Base-by-base conservation (phyloP, 208 protist species). In the Trypanosoma rangeli region DNA sequence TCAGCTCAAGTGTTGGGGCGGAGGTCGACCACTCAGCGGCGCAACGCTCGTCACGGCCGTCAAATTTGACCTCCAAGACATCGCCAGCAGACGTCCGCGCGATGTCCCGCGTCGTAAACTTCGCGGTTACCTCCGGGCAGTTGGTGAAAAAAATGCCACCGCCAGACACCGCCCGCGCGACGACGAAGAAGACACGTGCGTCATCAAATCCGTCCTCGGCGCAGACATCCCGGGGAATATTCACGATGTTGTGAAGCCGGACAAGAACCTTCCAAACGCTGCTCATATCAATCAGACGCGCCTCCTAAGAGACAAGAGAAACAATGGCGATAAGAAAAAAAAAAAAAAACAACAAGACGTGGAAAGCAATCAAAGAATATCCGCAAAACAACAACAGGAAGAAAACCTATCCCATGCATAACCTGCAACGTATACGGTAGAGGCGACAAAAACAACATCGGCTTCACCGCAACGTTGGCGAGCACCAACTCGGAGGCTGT, bases 171-270 rank as follows among this genome's bases (percentile, higher is more conserved):
- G 68, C 68, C 37, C 79, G 73, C 16, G 66, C 82, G 69, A 87
- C 80, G 42, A 93, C 82, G 22, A 75, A 72, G 70, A 93, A 93
- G 13, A 74, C 74, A 44, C 80, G 79, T 29, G 56, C 35, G 20
- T 67, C 82, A 65, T 72, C 50, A 26, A 15, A 64, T 49, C 13
- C 53, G 31, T n/a, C 15, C n/a, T 76, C 65, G 49, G 35, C 33
- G 56, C 77, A 79, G 13, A 77, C 81, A 16, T 70, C 28, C 15
- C 76, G 64, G 3, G 87, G 87, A 48, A 94, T 89, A 58, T 90
- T 90, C 37, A 91, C 83, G 26, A 94, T 20, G 59, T 91, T 94
- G 79, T 94, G 88, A n/a, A 94, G 71, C 9, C 82, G 82, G 15
- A 87, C 81, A 1, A 85, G 71, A 24, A 94, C 55, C 18, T 73